Percentiles rank a stretch among this genome's conserved stretches.
These are phyloP conservation scores for Saksenaea vasiformis DNA, from an alignment of 371 early-diverging fungal species.

Conservation along the genomic window DNA sequence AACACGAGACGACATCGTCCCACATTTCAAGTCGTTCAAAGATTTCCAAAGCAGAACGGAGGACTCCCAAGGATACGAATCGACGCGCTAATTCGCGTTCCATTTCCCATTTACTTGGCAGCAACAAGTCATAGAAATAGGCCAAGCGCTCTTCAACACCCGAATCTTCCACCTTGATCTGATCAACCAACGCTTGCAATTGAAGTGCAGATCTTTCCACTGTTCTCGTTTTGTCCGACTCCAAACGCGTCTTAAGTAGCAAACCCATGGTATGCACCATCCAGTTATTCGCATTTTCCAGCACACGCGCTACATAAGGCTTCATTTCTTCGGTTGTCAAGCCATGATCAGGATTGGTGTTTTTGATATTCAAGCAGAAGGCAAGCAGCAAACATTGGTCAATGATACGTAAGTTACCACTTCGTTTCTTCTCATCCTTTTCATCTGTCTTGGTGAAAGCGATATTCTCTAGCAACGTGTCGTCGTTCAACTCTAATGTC, in stretches of 20 bases:
- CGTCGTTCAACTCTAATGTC: conserved; percentile 83
- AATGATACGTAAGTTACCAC: conserved; percentile 65
- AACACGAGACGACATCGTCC: conserved; percentile 90
- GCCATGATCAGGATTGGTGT: conserved; percentile 91
- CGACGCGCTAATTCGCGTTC: conserved; percentile 90
- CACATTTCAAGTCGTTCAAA: conserved; percentile 91
- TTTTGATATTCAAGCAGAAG: conserved; percentile 89
- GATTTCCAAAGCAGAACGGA: conserved; percentile 90
- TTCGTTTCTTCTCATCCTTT: conserved; percentile 41
- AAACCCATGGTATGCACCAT: conserved; percentile 94
- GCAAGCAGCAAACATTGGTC: conserved; percentile 92
- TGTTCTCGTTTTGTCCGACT: conserved; percentile 83
- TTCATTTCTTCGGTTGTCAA: conserved; percentile 92
- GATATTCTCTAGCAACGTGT: conserved; percentile 85
- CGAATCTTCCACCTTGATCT: conserved; percentile 78
- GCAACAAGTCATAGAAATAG: conserved; percentile 73
- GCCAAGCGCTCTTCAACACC: conserved; percentile 77
- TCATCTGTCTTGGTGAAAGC: conserved; percentile 54
- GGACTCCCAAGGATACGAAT: conserved; percentile 82
- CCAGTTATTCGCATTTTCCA: conserved; percentile 95
- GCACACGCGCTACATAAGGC: conserved; percentile 88
- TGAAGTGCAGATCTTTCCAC: conserved; percentile 92
- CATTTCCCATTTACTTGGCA: conserved; percentile 94
- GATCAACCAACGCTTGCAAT: conserved; percentile 93
- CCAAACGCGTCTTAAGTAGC: conserved; percentile 87